Base-by-base conservation (phyloP, 306 rosid species). In the Sicyos edulis region DNA sequence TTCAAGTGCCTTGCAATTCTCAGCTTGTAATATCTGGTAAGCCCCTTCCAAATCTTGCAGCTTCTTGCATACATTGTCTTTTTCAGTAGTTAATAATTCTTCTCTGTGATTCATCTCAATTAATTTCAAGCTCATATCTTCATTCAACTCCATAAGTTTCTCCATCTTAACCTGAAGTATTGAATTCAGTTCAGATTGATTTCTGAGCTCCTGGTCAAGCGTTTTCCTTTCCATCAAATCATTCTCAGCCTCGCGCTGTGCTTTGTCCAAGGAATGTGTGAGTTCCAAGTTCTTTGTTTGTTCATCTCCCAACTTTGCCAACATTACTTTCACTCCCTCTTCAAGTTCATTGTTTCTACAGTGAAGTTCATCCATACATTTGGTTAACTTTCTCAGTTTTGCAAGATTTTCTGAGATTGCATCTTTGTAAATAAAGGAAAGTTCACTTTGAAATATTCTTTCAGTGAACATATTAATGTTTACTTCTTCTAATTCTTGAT, bases 401-500 rank as follows among this genome's bases (percentile, higher is more conserved):
- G 32, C 63, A 55, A 82, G 72, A 44, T 86, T 88, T 76, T 82
- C 88, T 34, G 80, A 85, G 70, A 84, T 50, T 17, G 77, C 73
- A 67, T 83, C 88, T 37, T 79, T 79, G 74, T 84, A 90, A 77
- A 90, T 71, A 76, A 86, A 71, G 71, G 92, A 88, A 70, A 83
- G 77, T 77, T 84, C 87, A 69, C 86, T 77, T 58, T 88, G 87
- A 84, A 83, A 84, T 69, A 83, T 53, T 76, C 79, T 84, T 75
- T 88, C 88, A 5, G 71, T 80, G 74, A 82, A 74, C 89, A 88
- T 45, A 71, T 54, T 74, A 44, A 78, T 76, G 13, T 86, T 75
- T 62, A 82, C 92, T 79, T 88, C 84, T 84, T 92, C 72, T 49
- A 68, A 49, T 13, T 68, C 57, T 47, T 49, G 21, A 22, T 7